Conservation (phyloP, 139 green algal genomes). For the Auxenochlorella pyrenoidosa region DNA sequence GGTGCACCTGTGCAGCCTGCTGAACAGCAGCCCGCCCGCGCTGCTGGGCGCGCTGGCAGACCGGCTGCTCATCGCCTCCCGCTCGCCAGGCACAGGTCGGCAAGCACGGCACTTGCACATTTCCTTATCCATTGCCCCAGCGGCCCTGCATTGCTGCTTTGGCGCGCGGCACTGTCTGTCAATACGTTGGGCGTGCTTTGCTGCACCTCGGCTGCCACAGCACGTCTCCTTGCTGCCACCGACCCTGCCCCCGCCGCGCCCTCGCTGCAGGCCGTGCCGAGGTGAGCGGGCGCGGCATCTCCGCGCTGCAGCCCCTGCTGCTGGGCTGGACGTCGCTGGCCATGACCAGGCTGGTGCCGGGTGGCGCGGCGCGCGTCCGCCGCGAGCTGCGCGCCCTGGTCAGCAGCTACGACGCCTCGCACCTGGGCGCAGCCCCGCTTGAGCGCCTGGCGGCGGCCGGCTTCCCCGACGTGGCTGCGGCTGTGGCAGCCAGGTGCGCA, state of each 20-base stretch:
- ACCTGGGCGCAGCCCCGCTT: constrained; percentile 38
- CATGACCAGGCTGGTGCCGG: constrained; percentile 43
- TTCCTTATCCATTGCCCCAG: too few species aligned
- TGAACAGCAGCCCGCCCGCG: constrained; percentile 32
- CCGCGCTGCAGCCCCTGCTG: constrained; percentile 53
- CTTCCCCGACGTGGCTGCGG: constrained; percentile 48
- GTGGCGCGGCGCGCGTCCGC: constrained; percentile 5
- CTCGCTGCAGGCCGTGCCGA: constrained; percentile 32
- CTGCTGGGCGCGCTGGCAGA: constrained; percentile 60
- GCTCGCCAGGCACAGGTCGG: not conserved
- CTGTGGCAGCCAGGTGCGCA: constrained; percentile 34
- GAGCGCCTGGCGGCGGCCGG: constrained; percentile 41
- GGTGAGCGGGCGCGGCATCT: constrained; percentile 34
- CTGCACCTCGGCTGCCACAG: not conserved
- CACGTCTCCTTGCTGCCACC: not conserved
- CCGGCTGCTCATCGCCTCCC: constrained; percentile 50
- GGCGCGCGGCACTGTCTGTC: too few species aligned
- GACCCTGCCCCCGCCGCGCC: not conserved
- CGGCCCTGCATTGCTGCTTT: too few species aligned
- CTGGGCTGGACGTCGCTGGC: constrained; percentile 54
- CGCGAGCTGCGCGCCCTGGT: constrained; percentile 50
- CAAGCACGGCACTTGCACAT: too few species aligned
- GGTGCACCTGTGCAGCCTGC: constrained; percentile 49
- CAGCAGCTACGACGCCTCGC: constrained; percentile 55
- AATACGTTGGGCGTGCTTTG: not conserved